A percentile compares a stretch with the other conserved stretches of the same genome.
Conservation (phyloP, 2,329 filamentous ascomycete species). For the Aspergillus pseudonomiae region DNA sequence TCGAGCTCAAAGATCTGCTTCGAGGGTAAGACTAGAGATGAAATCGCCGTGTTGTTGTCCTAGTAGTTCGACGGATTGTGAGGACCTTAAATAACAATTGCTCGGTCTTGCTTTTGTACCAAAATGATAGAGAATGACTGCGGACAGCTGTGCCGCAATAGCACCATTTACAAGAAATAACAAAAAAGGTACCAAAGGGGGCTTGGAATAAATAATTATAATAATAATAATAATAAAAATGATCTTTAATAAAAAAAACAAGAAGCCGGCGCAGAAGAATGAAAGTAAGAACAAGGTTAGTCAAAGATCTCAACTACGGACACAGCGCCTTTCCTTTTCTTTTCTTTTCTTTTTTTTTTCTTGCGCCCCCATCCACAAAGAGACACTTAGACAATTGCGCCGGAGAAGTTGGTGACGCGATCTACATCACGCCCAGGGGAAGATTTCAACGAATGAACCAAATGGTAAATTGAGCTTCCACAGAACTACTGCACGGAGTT, state of each 20-base stretch:
- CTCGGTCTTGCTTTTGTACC: constrained; percentile 17
- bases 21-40: constrained; percentile 5
- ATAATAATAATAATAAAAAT: constrained; percentile 13
- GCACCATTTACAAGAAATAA: constrained; percentile 21
- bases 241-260: constrained; percentile 8
- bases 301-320: constrained; percentile 21
- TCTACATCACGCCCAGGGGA: constrained; percentile 25
- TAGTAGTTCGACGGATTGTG: constrained; percentile 19
- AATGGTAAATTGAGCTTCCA: constrained; percentile 15
- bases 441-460: constrained; percentile 21
- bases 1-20: constrained; percentile 1
- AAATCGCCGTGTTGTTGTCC: constrained; percentile 18
- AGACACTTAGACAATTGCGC: constrained; percentile 13
- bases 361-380: constrained; percentile 13
- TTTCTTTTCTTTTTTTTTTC: constrained; percentile 16
- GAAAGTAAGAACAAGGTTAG: constrained; percentile 22
- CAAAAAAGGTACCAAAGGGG: constrained; percentile 4
- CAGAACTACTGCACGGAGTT: constrained; percentile 20
- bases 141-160: constrained; percentile 27
- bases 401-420: constrained; percentile 27
- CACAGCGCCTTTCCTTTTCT: constrained; percentile 16
- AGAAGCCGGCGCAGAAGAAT: constrained; percentile 9
- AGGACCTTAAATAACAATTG: constrained; percentile 26
- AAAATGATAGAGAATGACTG: constrained; percentile 23
- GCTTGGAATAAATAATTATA: constrained; percentile 10